Conservation (phyloP, 2,329 filamentous ascomycete species). For the Cytospora paraplurivora region DNA sequence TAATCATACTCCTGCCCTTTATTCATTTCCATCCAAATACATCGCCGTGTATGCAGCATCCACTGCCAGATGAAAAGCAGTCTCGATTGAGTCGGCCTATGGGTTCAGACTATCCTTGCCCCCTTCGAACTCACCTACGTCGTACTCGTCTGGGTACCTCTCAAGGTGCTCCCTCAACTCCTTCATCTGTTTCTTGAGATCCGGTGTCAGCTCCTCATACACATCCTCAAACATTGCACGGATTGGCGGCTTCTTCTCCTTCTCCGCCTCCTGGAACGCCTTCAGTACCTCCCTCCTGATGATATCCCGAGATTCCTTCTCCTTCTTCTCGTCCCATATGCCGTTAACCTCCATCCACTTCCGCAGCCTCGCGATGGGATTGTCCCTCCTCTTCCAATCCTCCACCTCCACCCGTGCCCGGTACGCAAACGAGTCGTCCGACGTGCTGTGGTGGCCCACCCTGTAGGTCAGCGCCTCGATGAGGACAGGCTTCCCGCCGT, state of each 20-base stretch:
- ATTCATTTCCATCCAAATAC: background rate
- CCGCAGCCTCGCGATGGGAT: conserved; percentile 42
- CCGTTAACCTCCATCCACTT: conserved; percentile 80
- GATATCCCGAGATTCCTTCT: conserved; percentile 54
- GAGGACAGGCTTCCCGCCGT: conserved; percentile 80
- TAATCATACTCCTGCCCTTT: background rate
- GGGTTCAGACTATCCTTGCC: conserved; percentile 37
- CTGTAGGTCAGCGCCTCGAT: conserved; percentile 98
- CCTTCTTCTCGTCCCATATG: conserved; percentile 82
- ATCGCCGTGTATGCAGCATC: background rate
- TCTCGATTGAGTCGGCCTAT: conserved; percentile 5
- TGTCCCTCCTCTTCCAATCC: conserved; percentile 68
- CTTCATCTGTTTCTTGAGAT: conserved; percentile 66
- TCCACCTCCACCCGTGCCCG: conserved; percentile 89
- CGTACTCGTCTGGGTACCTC: conserved; percentile 90
- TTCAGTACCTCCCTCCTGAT: conserved; percentile 65
- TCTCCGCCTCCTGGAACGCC: conserved; percentile 82
- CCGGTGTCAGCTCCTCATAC: conserved; percentile 77
- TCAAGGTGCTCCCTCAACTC: conserved; percentile 76
- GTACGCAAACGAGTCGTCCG: conserved; percentile 96
- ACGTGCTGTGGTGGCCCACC: conserved; percentile 94
- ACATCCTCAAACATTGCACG: conserved; percentile 80
- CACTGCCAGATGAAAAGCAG: background rate
- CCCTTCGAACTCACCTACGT: conserved; percentile 47
- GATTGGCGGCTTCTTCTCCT: conserved; percentile 75